Conservation (phyloP, 106 monocot species). For the Agapanthus africanus region DNA sequence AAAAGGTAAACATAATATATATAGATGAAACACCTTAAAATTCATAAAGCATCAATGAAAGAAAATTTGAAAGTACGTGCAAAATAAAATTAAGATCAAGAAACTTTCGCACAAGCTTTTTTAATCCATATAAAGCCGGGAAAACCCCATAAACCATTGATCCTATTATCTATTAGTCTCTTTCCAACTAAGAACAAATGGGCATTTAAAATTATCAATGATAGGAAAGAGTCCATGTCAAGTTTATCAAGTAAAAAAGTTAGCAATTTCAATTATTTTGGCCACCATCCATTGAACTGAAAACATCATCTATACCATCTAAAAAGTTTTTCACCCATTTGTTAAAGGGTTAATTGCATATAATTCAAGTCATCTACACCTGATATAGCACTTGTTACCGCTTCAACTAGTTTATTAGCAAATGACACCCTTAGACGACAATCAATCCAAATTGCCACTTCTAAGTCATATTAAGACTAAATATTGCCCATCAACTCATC, state of each 20-base stretch:
- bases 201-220: neutral
- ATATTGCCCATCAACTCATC: too few relatives aligned
- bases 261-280: neutral
- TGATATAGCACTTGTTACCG: too few relatives aligned
- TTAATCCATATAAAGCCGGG: too few relatives aligned
- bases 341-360: neutral
- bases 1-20: too few relatives aligned
- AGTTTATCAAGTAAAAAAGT: neutral
- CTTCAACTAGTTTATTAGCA: too few relatives aligned
- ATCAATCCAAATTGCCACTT: too few relatives aligned
- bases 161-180: neutral
- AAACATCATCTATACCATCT: neutral
- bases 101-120: too few relatives aligned
- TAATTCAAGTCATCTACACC: too few relatives aligned
- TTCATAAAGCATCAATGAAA: neutral
- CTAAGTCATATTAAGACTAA: too few relatives aligned
- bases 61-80: neutral
- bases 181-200: neutral
- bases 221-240: neutral
- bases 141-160: neutral
- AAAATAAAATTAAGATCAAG: too few relatives aligned
- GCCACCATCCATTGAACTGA: neutral
- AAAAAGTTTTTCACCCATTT: neutral
- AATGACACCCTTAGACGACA: too few relatives aligned
- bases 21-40: too few relatives aligned